Conservation (phyloP, 140 eudicot genomes). For the Senecio squalidus region DNA sequence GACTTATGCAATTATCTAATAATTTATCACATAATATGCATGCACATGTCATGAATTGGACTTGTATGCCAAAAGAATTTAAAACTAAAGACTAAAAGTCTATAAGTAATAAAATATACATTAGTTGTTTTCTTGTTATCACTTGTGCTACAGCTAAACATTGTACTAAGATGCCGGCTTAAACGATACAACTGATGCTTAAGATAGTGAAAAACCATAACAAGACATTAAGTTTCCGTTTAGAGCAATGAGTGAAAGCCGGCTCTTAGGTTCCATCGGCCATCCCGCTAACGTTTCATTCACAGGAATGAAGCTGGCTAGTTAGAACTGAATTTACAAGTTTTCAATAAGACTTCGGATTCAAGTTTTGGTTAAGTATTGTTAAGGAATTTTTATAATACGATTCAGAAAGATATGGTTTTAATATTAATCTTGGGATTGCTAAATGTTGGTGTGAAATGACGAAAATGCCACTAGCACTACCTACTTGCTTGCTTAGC, state of each 20-base stretch:
- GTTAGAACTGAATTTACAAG: background rate
- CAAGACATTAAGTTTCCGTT: slow-evolving; percentile 16
- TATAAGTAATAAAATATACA: slow-evolving; percentile 10
- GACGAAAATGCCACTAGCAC: slow-evolving; percentile 27
- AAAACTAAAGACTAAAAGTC: slow-evolving; percentile 16
- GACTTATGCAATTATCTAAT: background rate
- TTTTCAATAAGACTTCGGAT: background rate
- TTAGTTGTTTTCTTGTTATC: slow-evolving; percentile 29
- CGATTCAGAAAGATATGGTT: too few relatives aligned
- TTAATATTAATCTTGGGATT: background rate
- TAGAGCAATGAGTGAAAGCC: slow-evolving; percentile 17
- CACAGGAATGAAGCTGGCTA: slow-evolving; percentile 5
- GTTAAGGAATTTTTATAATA: too few relatives aligned
- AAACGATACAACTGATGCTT: slow-evolving; percentile 34
- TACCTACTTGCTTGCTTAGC: slow-evolving; percentile 38
- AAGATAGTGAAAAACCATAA: slow-evolving; percentile 23
- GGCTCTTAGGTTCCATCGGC: slow-evolving; percentile 7
- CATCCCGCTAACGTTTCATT: background rate
- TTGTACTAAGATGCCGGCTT: slow-evolving; percentile 39
- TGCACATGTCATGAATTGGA: slow-evolving; percentile 41
- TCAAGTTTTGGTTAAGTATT: background rate
- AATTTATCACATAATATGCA: slow-evolving; percentile 29
- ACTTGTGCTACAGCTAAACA: slow-evolving; percentile 40
- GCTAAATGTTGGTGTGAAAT: slow-evolving; percentile 7
- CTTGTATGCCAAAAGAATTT: slow-evolving; percentile 23